phyloP scores from a whole-genome alignment of 495 filamentous ascomycete genomes.

The Tuber microsphaerosporum region DNA sequence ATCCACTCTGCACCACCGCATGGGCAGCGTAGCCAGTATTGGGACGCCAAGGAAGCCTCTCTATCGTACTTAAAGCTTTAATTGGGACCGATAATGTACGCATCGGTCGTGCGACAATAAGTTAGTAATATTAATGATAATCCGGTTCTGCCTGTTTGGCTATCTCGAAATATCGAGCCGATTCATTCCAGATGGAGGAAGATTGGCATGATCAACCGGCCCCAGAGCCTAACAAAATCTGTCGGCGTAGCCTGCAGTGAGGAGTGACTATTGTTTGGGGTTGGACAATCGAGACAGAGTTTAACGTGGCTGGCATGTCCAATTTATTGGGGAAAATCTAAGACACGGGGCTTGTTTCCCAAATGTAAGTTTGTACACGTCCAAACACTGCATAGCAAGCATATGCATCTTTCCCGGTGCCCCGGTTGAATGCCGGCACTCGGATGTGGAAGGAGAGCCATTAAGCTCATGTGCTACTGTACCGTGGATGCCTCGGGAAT shows the following conservation, averaged over 20 bases:
- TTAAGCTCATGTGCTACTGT: neutral
- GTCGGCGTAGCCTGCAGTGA: neutral
- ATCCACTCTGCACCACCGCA: neutral
- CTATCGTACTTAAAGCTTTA: neutral
- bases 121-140: neutral
- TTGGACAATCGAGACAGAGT: neutral
- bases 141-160: neutral
- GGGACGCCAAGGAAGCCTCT: neutral
- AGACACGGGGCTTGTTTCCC: slow-evolving; percentile 1
- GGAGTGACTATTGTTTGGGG: neutral
- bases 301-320: neutral
- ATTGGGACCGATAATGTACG: neutral
- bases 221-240: neutral
- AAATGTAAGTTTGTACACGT: neutral
- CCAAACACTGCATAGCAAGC: neutral
- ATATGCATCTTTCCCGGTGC: neutral
- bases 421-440: neutral
- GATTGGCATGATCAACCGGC: neutral
- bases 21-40: neutral
- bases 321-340: slow-evolving; percentile 3
- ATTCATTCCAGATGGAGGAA: neutral
- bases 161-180: neutral
- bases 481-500: neutral
- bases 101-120: neutral
- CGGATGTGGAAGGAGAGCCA: neutral